Base-by-base conservation (phyloP, 306 rosid genomes). In the Alnus rubra region DNA sequence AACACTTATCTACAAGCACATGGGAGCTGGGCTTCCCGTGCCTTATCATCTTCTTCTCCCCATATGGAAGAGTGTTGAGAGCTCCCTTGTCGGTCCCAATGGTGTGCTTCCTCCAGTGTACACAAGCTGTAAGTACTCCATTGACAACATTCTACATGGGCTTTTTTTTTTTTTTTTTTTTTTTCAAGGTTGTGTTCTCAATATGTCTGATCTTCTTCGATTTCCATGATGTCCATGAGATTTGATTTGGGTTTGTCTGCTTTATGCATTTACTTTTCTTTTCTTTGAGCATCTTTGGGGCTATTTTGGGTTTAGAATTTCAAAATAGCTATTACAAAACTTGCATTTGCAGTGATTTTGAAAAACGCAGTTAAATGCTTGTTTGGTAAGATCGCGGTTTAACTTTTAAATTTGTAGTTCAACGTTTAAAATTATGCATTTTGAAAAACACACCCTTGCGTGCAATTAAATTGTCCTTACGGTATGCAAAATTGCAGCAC, bases 11-110 rank as follows among this genome's bases (percentile, higher is more conserved):
- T 87, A 84, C 80, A 88, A 83, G 74, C 86, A 88, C 56, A 79
- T 94, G 64, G 88, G 68, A 1, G 76, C 74, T 73, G 87, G 88
- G 10, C 69, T 84, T 39, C 84, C 88, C 67, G 87, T 88, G 73
- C 97, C 97, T 60, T 51, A 76, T 5, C 85, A 86, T 54, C 91
- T 89, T 76, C 77, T 85, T 64, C 74, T 80, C 64, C 92, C 92
- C 11, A 56, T 79, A 72, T 79, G 84, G 89, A 80, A 53, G 64
- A 86, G 79, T 59, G 78, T 76, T 71, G 81, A 65, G 37, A 59
- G 65, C 56, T 58, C 73, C 8, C 69, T 79, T 13, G 85, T 74
- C 42, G 48, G 85, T 49, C 63, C 70, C 18, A 9, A 83, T 51
- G 69, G 69, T 44, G 60, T 55, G 42, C 89, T 78, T 7, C 79